These are phyloP conservation scores for Solanum aculeatissimum DNA, from an alignment of 305 asterid genomes.

Conservation along the genomic window DNA sequence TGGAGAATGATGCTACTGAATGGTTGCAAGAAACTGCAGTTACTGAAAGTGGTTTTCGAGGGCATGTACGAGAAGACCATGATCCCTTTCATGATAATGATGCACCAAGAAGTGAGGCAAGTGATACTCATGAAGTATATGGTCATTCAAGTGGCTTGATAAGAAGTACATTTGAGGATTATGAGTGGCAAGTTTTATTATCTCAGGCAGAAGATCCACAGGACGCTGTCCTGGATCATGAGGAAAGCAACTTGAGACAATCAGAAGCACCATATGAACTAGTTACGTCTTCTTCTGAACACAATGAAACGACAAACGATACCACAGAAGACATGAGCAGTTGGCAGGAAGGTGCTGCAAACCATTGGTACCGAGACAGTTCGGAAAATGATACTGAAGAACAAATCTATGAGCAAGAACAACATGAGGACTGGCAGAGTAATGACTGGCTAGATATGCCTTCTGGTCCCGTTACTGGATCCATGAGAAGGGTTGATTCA, in stretches of 20 bases:
- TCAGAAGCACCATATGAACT: not conserved
- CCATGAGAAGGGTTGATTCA: conserved; percentile 25
- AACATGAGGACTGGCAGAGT: conserved; percentile 48
- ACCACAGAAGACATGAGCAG: conserved; percentile 10
- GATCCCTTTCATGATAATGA: conserved; percentile 13
- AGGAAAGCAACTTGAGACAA: conserved; percentile 26
- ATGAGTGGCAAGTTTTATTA: conserved; percentile 20
- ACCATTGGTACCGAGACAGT: conserved; percentile 29
- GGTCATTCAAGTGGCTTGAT: conserved; percentile 10
- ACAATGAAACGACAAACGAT: conserved; percentile 15
- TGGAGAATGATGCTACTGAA: not conserved
- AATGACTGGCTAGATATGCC: conserved; percentile 53
- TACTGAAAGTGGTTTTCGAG: conserved; percentile 1
- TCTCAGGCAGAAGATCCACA: conserved; percentile 26
- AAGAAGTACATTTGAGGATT: conserved; percentile 16
- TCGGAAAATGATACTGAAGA: conserved; percentile 21
- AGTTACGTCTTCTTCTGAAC: not conserved
- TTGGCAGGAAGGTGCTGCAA: conserved; percentile 25
- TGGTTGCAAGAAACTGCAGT: conserved; percentile 14
- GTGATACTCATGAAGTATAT: conserved; percentile 11
- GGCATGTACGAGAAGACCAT: conserved; percentile 5
- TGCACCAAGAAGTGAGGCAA: conserved; percentile 14
- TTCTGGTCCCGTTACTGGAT: conserved; percentile 33
- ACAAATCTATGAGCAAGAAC: conserved; percentile 35
- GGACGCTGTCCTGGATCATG: conserved; percentile 18